These are phyloP conservation scores for Copromyces sp. DNA, from an alignment of 495 filamentous ascomycete genomes.

Conservation along the genomic window DNA sequence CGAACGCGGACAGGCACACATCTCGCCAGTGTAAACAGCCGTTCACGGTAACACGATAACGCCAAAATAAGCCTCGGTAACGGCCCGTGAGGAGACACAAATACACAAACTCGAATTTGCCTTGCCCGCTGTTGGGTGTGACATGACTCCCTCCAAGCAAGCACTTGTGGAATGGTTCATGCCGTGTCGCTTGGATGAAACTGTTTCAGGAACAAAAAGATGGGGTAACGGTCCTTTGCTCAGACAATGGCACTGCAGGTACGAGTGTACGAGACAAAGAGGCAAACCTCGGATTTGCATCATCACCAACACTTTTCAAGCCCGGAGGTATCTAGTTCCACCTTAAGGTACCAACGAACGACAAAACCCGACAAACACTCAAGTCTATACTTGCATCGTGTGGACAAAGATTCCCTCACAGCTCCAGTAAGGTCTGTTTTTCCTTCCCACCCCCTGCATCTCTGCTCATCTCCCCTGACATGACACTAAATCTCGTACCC, in stretches of 20 bases:
- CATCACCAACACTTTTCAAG: not conserved
- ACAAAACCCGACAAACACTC: not conserved
- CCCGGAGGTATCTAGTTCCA: not conserved
- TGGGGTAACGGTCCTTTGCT: not conserved
- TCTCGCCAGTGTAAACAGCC: not conserved
- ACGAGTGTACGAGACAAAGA: not conserved
- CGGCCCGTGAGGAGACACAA: not conserved
- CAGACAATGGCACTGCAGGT: not conserved
- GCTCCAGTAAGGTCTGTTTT: not conserved
- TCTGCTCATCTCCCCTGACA: not conserved
- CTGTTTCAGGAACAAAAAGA: not conserved
- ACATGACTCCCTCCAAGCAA: not conserved
- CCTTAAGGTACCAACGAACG: not conserved
- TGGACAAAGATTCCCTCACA: not conserved
- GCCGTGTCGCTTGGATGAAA: not conserved
- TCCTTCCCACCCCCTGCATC: not conserved
- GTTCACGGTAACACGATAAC: not conserved
- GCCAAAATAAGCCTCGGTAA: not conserved
- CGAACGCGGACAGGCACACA: not conserved
- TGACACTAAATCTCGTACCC: not conserved
- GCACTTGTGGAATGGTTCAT: not conserved
- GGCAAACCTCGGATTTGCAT: not conserved
- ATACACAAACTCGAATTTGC: not conserved
- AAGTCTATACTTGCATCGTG: not conserved
- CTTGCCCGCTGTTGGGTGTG: not conserved